phyloP scores from a whole-genome alignment of 768 basidiomycete genomes.

The Glaciozyma martinii region DNA sequence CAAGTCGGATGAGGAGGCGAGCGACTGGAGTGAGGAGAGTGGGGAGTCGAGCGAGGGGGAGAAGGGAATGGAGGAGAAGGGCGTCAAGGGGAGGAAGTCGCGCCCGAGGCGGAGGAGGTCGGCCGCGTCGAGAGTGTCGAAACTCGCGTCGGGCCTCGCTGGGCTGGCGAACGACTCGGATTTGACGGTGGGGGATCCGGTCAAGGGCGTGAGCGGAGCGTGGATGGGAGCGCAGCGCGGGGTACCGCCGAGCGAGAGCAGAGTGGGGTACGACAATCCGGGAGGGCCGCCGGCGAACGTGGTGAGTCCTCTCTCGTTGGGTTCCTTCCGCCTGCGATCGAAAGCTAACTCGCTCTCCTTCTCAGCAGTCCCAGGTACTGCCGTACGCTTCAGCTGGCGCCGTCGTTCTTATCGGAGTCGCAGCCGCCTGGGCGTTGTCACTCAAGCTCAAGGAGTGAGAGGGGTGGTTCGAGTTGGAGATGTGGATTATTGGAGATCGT shows the following conservation, averaged over 20 bases:
- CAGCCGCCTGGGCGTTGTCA: slow-evolving; percentile 22
- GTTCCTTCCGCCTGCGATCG: background rate
- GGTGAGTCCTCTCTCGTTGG: background rate
- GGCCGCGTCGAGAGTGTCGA: slow-evolving; percentile 9
- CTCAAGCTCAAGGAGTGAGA: slow-evolving; percentile 28
- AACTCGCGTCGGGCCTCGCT: slow-evolving; percentile 1
- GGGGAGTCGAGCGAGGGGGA: slow-evolving; percentile 35
- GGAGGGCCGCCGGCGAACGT: background rate
- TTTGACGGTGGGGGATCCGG: slow-evolving; percentile 24
- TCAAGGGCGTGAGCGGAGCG: background rate
- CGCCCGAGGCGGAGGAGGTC: slow-evolving; percentile 14
- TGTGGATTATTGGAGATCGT: too few relatives aligned
- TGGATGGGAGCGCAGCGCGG: background rate
- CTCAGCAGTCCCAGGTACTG: slow-evolving; percentile 6
- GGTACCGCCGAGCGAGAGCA: background rate
- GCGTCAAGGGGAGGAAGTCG: slow-evolving; percentile 1
- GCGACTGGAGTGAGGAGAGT: slow-evolving; percentile 33
- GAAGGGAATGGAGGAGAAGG: slow-evolving; percentile 23
- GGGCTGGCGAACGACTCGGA: slow-evolving; percentile 22
- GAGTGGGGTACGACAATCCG: background rate
- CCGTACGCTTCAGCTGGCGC: slow-evolving; percentile 30
- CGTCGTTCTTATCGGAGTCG: slow-evolving; percentile 32
- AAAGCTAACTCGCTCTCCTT: background rate
- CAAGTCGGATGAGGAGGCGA: slow-evolving; percentile 38
- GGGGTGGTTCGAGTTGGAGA: too few relatives aligned